Evolutionary conservation across 305 asterid species (phyloP), one percentile per base, ranked within the genome.

Genomic region (Striga hermonthica): DNA sequence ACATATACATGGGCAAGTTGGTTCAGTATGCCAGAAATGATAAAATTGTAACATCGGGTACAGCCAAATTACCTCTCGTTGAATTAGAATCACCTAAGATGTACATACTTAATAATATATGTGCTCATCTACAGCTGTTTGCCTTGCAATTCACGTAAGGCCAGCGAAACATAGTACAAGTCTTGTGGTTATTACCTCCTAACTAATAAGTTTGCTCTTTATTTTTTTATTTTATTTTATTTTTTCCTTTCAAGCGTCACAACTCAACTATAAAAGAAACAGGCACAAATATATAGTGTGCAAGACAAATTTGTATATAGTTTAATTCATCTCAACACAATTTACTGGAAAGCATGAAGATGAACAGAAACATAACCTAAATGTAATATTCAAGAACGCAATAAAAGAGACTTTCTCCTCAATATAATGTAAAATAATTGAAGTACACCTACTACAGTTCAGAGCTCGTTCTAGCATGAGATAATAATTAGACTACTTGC

Each of bases 11-110:
- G 6, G 36, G 28, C 60, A 54, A 41, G 52, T 64, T 38, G 61
- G 52, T 43, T 12, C 16, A 60, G n/a, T 41, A 38, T 43, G 38
- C 44, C 39, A 36, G 36, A 69, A 56, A 41, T 41, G 53, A 53
- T 47, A 59, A 22, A 22, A 57, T 12, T 68, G 35, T 60, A 58
- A 38, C 16, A 58, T 22, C 9, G 55, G 41, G 49, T 39, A 47
- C 55, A 53, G 53, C 40, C 44, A 60, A 64, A 66, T 49, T 43
- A 70, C 28, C 56, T 56, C 57, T 68, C 60, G 34, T 45, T 66
- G 60, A 45, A 57, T 11, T 49, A 14, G 59, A 68, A 65, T 13
- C 45, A 68, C 70, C 71, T 41, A 52, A 68, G 13, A 45, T 13
- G 1, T 41, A 6, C 47, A 41, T 41, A 10, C 31, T 22, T 22